These are phyloP conservation scores for Alternaria sp. DNA, from an alignment of 2,329 filamentous ascomycete genomes.

Conservation along the genomic window DNA sequence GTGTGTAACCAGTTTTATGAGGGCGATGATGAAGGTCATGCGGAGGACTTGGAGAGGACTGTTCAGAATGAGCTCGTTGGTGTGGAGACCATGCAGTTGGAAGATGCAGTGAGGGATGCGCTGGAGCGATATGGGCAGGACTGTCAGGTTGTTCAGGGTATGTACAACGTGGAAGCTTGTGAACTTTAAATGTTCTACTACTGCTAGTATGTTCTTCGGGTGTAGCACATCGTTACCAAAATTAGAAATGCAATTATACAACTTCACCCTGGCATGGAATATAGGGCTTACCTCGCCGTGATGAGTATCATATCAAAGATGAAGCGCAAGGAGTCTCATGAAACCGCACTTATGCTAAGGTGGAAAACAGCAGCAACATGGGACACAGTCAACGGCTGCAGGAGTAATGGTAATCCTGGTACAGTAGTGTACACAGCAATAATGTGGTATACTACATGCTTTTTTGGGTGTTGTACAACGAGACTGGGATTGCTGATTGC, in stretches of 20 bases:
- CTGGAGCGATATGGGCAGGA: slow-evolving; percentile 32
- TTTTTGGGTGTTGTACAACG: neutral
- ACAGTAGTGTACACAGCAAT: neutral
- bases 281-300: neutral
- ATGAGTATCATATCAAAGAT: neutral
- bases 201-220: neutral
- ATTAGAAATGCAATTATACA: neutral
- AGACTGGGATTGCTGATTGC: neutral
- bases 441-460: neutral
- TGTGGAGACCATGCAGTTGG: slow-evolving; percentile 30
- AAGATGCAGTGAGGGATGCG: slow-evolving; percentile 36
- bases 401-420: neutral
- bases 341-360: neutral
- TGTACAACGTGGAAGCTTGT: slow-evolving; percentile 40
- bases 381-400: too few species aligned
- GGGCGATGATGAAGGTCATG: slow-evolving; percentile 15
- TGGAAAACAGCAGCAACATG: neutral
- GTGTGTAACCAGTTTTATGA: slow-evolving; percentile 45
- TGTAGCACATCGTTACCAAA: neutral
- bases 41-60: slow-evolving; percentile 31
- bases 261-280: neutral
- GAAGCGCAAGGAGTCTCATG: neutral
- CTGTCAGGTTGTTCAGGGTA: slow-evolving; percentile 29
- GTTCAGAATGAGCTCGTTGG: slow-evolving; percentile 41
- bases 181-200: slow-evolving; percentile 13